These are phyloP conservation scores for Periglandula ipomoeae DNA, from an alignment of 2,329 filamentous ascomycete species.

Conservation along the genomic window DNA sequence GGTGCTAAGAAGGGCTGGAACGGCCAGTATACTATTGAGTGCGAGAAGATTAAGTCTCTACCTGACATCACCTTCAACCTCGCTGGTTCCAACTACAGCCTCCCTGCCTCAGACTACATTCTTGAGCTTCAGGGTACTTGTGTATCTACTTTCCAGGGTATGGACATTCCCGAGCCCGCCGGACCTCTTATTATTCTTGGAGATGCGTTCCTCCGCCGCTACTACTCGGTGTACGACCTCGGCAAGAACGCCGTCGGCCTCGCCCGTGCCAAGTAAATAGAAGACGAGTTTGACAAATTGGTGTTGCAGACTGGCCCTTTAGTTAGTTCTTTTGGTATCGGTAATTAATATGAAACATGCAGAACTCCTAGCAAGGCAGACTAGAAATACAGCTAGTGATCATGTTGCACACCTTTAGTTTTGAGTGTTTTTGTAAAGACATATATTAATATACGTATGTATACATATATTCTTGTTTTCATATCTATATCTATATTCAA, in stretches of 20 bases:
- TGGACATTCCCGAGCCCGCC: constrained; percentile 81
- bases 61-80: constrained; percentile 90
- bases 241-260: constrained; percentile 83
- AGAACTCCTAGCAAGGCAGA: no score
- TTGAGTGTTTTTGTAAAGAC: neutral
- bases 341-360: no score
- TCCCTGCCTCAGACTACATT: constrained; percentile 84
- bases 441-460: neutral
- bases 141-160: constrained; percentile 96
- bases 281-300: no score
- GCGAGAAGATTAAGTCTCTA: constrained; percentile 69
- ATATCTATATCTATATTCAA: neutral
- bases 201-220: constrained; percentile 74
- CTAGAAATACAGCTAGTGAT: no score
- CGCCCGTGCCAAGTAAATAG: constrained; percentile 68
- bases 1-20: constrained; percentile 97
- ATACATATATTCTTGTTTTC: no score
- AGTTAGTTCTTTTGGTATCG: no score
- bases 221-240: constrained; percentile 95
- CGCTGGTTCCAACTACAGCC: constrained; percentile 86
- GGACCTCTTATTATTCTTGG: constrained; percentile 93
- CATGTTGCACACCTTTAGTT: neutral
- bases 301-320: no score
- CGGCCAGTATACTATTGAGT: constrained; percentile 93
- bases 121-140: constrained; percentile 91